Base-by-base conservation (phyloP, 352 stramenopile genomes). In the Blastocystis sp. region DNA sequence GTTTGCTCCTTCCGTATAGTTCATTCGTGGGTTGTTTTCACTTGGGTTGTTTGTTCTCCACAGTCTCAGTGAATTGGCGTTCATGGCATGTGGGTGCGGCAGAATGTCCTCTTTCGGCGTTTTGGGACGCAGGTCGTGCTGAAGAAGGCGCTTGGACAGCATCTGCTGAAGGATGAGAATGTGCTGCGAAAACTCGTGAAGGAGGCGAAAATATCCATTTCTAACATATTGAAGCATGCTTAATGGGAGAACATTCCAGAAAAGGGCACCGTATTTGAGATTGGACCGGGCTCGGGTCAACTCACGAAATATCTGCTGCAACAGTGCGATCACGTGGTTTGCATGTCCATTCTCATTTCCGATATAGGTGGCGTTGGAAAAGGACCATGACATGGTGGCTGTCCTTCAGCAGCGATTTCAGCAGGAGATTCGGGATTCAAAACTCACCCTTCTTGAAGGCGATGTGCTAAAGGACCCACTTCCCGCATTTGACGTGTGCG, bases 111-210 rank as follows among this genome's bases (percentile, higher is more conserved):
- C 45, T 45, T 24, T 6, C 24, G n/a, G 34, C 14, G 48, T 57
- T 81, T 54, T 66, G 40, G 38, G 17, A 64, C 24, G 17, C 3
- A 9, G 14, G n/a, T 81, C n/a, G 38, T n/a, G 19, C 60, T 81
- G 71, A 84, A 84, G 57, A 84, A 84, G 43, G n/a, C 74, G 60
- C n/a, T 84, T 4, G 74, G 74, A 59, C 74, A 84, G 24, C 28
- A 84, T 69, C 40, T 84, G 11, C n/a, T 84, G 57, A 54, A 24
- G n/a, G 74, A 84, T 21, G 74, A 84, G 54, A 69, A 59, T 42
- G 48, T 84, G 24, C 38, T 84, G 7, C 28, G 57, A 10, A 84
- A 69, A 28, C 68, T 84, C 19, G 54, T 28, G 11, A 42, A 66
- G 17, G 42, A 28, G 10, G 74, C 66, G 54, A 28, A 21, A 0